Evolutionary conservation across 2,329 filamentous ascomycete species (phyloP).

Genomic region (Trichoderma guizhouense): DNA sequence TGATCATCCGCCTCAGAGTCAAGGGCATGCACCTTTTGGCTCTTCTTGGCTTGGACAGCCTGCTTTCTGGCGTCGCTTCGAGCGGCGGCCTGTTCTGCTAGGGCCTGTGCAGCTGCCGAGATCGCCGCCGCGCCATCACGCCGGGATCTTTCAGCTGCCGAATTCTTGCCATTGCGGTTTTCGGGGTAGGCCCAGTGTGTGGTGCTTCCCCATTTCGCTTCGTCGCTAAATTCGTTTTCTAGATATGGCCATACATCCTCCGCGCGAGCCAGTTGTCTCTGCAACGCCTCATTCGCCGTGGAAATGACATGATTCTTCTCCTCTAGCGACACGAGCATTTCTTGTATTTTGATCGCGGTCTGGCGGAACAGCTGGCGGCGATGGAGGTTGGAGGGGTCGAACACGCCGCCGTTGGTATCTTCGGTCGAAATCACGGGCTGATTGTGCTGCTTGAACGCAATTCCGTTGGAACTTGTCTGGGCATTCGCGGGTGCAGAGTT

Average conservation of each 20-base stretch:
- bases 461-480: conserved; percentile 47
- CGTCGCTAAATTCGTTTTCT: conserved; percentile 85
- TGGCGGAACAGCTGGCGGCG: conserved; percentile 74
- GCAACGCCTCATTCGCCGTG: conserved; percentile 84
- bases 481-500: conserved; percentile 48
- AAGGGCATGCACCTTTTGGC: conserved; percentile 62
- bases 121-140: conserved; percentile 76
- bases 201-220: conserved; percentile 86
- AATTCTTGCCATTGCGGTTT: conserved; percentile 65
- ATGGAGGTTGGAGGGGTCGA: conserved; percentile 57
- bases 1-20: conserved; percentile 80
- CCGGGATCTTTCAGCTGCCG: conserved; percentile 68
- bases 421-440: conserved; percentile 40
- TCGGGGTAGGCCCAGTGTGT: conserved; percentile 96
- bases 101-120: conserved; percentile 70
- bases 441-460: conserved; percentile 34
- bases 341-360: conserved; percentile 72
- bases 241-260: conserved; percentile 85
- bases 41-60: conserved; percentile 72
- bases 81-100: conserved; percentile 79
- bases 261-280: conserved; percentile 78
- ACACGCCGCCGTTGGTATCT: conserved; percentile 44
- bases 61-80: conserved; percentile 84
- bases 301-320: conserved; percentile 97
- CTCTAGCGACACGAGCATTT: conserved; percentile 86